Base-by-base conservation (phyloP, 805 yeast genomes). In the Candida morakotiae region DNA sequence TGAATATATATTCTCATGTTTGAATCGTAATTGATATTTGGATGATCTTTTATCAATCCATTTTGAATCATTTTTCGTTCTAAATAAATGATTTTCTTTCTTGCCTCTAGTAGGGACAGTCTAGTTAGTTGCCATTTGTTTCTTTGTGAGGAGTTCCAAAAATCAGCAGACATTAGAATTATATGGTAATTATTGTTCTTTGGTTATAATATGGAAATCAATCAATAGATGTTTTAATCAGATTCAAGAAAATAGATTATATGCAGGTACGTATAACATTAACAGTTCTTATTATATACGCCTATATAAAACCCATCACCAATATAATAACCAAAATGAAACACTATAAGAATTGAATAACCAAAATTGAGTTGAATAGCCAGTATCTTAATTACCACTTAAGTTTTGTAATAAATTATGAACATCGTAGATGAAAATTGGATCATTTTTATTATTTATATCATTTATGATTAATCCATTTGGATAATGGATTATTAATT, bases 81-180 rank as follows among this genome's bases (percentile, higher is more conserved):
- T 5, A 71, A 53, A 9, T 63, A 45, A 9, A 61, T 49, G 10
- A 63, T 60, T 41, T 62, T 54, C 48, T 73, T 43, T 73, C 75
- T 39, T 62, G 67, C 42, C 55, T 65, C 72, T 14, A 61, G 46
- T 17, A 91, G 68, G 15, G 77, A 62, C 22, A 78, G 81, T 31
- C 85, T 67, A 1, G 87, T 75, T 51, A 81, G 78, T 49, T 85
- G 91, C 97, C 97, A 91, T 49, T 77, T 71, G 27, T 62, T 65
- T 30, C 95, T 60, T 53, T 89, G 97, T 1, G 94, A 77, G 2
- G 95, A 86, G 13, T 71, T 70, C 96, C 96, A 87, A 57, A 81
- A 89, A 54, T 84, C 84, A 0, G 95, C 95, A 2, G 93, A 80
- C 96, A 77, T 74, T 17, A 8, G 16, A 10, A 7, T n/a, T n/a